phyloP scores from a whole-genome alignment of 768 basidiomycete species.

The Boletus insuetus region DNA sequence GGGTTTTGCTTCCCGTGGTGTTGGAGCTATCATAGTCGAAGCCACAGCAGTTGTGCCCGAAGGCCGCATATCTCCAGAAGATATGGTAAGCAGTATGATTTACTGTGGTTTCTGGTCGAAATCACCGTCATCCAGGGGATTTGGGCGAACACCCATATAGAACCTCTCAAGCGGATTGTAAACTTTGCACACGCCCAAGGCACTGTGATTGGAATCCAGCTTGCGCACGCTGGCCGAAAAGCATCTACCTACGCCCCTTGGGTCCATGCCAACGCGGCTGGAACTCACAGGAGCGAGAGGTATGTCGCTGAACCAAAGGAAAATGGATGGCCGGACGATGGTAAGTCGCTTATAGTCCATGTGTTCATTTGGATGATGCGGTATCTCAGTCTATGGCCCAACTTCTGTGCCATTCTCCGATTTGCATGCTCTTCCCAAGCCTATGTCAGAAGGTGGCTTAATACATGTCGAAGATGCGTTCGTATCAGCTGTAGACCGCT shows the following conservation, averaged over 20 bases:
- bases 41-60: slow-evolving; percentile 74
- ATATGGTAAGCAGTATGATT: slow-evolving; percentile 47
- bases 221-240: slow-evolving; percentile 74
- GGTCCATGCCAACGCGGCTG: slow-evolving; percentile 42
- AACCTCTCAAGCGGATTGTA: slow-evolving; percentile 65
- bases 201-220: slow-evolving; percentile 72
- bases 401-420: slow-evolving; percentile 54
- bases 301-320: slow-evolving; percentile 47
- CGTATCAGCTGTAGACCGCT: slow-evolving; percentile 49
- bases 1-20: slow-evolving; percentile 69
- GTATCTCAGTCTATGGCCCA: slow-evolving; percentile 55
- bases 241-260: slow-evolving; percentile 69
- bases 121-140: slow-evolving; percentile 43
- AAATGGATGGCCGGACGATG: slow-evolving; percentile 67
- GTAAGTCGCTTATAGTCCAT: slow-evolving; percentile 31
- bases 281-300: slow-evolving; percentile 29
- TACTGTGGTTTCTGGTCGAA: not conserved
- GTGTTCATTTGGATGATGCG: not conserved
- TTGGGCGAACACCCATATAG: slow-evolving; percentile 77
- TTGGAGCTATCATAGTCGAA: slow-evolving; percentile 68
- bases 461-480: slow-evolving; percentile 60
- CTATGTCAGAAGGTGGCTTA: slow-evolving; percentile 55
- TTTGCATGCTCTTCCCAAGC: slow-evolving; percentile 54
- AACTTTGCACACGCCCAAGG: slow-evolving; percentile 72
- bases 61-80: slow-evolving; percentile 74